Conservation (phyloP, 257 asterid species). For the Fraxinus quadrangulata region DNA sequence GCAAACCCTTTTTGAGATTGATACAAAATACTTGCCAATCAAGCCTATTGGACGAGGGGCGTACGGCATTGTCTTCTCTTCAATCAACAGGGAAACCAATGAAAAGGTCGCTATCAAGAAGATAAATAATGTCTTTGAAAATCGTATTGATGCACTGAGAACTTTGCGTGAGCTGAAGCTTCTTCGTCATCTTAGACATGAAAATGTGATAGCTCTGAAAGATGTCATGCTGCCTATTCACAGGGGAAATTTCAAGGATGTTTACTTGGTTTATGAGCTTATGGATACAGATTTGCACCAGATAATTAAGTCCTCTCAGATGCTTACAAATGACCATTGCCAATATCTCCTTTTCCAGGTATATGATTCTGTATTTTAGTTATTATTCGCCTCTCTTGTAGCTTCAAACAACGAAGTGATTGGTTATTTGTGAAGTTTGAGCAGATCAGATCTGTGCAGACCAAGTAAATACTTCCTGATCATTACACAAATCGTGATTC, state of each 20-base stretch:
- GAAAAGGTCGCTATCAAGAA: constrained; percentile 65
- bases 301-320: constrained; percentile 61
- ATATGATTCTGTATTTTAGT: not conserved
- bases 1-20: constrained; percentile 63
- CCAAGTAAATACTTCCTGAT: not conserved
- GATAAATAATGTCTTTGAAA: constrained; percentile 59
- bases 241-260: constrained; percentile 55
- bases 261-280: constrained; percentile 65
- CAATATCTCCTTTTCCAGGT: constrained; percentile 69
- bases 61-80: constrained; percentile 62
- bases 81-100: constrained; percentile 53
- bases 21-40: constrained; percentile 57
- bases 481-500: not conserved
- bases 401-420: not conserved
- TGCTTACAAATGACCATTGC: constrained; percentile 61
- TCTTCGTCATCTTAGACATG: constrained; percentile 58
- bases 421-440: not conserved
- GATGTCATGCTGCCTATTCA: constrained; percentile 62
- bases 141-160: constrained; percentile 53
- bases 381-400: not conserved
- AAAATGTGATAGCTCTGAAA: constrained; percentile 59
- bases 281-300: constrained; percentile 68
- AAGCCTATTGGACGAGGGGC: constrained; percentile 74
- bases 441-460: not conserved
- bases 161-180: constrained; percentile 65